These are phyloP conservation scores for Purshia tridentata DNA, from an alignment of 306 rosid genomes.

Conservation along the genomic window DNA sequence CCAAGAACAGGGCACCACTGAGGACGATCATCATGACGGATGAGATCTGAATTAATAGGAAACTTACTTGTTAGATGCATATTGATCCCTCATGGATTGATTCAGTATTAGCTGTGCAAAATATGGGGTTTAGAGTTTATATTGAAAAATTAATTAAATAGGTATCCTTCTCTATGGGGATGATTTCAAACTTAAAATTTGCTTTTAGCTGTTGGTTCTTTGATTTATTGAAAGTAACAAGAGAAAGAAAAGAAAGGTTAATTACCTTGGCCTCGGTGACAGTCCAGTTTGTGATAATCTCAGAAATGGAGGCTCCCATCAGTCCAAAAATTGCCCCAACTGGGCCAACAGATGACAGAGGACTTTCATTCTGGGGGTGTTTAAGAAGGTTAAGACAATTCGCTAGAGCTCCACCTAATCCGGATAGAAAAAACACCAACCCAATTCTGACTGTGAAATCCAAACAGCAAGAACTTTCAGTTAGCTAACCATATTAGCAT, in stretches of 20 bases:
- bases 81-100: too few species aligned
- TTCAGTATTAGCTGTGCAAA: too few species aligned
- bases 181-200: too few species aligned
- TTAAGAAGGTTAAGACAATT: constrained; percentile 40
- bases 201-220: too few species aligned
- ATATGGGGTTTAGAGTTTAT: too few species aligned
- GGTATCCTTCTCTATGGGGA: too few species aligned
- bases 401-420: constrained; percentile 75
- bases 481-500: background rate
- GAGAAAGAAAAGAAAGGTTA: too few species aligned
- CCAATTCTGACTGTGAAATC: constrained; percentile 68
- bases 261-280: constrained; percentile 75
- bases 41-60: constrained; percentile 57
- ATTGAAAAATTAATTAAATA: too few species aligned
- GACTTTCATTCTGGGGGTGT: too few species aligned
- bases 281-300: constrained; percentile 88
- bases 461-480: constrained; percentile 6
- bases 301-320: constrained; percentile 86
- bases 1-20: constrained; percentile 13
- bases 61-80: background rate
- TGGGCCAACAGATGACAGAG: constrained; percentile 62
- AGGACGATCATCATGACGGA: constrained; percentile 52
- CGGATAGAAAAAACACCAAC: constrained; percentile 54
- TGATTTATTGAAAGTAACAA: too few species aligned
- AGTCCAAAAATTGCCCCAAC: constrained; percentile 93